Conservation (phyloP, 495 filamentous ascomycete genomes). For the Barbatosphaeria neglecta region DNA sequence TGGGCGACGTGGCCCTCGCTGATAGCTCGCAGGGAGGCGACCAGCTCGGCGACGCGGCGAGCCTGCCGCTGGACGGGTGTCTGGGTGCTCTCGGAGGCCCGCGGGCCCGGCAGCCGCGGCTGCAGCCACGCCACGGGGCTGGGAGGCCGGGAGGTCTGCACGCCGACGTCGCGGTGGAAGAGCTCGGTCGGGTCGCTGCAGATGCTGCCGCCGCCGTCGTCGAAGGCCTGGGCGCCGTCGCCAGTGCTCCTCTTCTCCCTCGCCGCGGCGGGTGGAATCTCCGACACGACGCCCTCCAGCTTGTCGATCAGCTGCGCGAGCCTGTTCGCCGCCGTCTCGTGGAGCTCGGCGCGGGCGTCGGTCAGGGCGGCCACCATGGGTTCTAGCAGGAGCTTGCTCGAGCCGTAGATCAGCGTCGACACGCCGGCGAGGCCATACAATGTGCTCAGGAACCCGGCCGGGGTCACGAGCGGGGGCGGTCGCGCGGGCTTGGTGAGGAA, state of each 20-base stretch:
- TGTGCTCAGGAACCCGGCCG: slow-evolving; percentile 60
- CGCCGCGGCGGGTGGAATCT: slow-evolving; percentile 25
- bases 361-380: slow-evolving; percentile 73
- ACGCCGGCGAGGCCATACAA: slow-evolving; percentile 64
- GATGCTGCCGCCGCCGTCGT: slow-evolving; percentile 25
- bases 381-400: slow-evolving; percentile 65
- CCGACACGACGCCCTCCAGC: slow-evolving; percentile 59
- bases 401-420: slow-evolving; percentile 64
- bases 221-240: slow-evolving; percentile 10
- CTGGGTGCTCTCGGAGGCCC: slow-evolving; percentile 27
- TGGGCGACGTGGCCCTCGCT: slow-evolving; percentile 28
- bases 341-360: slow-evolving; percentile 70
- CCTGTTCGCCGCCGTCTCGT: slow-evolving; percentile 50
- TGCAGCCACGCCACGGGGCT: slow-evolving; percentile 14
- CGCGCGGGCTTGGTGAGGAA: slow-evolving; percentile 61
- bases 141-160: slow-evolving; percentile 61
- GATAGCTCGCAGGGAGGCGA: slow-evolving; percentile 41
- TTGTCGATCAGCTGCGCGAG: slow-evolving; percentile 59
- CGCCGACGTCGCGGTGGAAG: slow-evolving; percentile 81
- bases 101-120: slow-evolving; percentile 15
- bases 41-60: slow-evolving; percentile 18
- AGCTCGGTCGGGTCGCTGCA: slow-evolving; percentile 65
- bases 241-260: no score
- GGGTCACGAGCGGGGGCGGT: slow-evolving; percentile 62
- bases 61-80: slow-evolving; percentile 26